Percentiles rank a stretch among this genome's conserved stretches.
Conservation (phyloP, 768 basidiomycete genomes). For the Termitomyces heimii region DNA sequence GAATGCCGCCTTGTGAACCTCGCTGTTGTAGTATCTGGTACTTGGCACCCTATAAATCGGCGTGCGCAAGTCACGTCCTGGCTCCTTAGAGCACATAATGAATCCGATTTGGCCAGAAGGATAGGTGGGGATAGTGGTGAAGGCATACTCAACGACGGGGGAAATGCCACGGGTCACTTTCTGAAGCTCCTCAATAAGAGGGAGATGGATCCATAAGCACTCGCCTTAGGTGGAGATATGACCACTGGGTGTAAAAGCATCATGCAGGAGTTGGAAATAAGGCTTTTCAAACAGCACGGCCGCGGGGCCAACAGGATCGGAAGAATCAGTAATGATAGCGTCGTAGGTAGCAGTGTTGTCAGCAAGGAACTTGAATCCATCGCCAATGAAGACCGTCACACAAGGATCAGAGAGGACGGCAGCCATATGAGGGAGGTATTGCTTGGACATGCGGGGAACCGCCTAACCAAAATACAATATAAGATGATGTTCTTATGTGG, state of each 20-base stretch:
- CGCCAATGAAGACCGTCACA: slow-evolving; percentile 83
- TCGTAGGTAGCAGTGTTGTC: slow-evolving; percentile 88
- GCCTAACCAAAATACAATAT: slow-evolving; percentile 42
- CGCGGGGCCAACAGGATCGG: slow-evolving; percentile 96
- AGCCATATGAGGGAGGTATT: slow-evolving; percentile 93
- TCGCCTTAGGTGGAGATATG: slow-evolving; percentile 96
- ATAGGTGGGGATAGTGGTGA: slow-evolving; percentile 95
- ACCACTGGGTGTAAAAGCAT: slow-evolving; percentile 85
- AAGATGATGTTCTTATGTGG: neutral
- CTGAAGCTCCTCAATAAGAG: slow-evolving; percentile 74
- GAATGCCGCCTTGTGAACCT: slow-evolving; percentile 80
- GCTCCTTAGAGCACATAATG: slow-evolving; percentile 79
- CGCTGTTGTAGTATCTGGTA: slow-evolving; percentile 82
- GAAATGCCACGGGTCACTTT: slow-evolving; percentile 69
- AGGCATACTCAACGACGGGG: slow-evolving; percentile 83
- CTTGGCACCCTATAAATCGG: slow-evolving; percentile 66
- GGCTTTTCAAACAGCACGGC: slow-evolving; percentile 92
- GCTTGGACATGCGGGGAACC: slow-evolving; percentile 91
- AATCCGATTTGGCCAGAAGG: slow-evolving; percentile 98
- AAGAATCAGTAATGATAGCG: slow-evolving; percentile 98
- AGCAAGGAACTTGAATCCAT: slow-evolving; percentile 95
- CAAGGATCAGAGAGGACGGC: slow-evolving; percentile 69
- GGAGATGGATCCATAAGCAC: slow-evolving; percentile 90
- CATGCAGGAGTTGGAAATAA: slow-evolving; percentile 92
- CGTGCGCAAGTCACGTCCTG: slow-evolving; percentile 59